Evolutionary conservation across 1,139 yeast genomes (phyloP).

Genomic region (Magnusiomyces tetraspermus): DNA sequence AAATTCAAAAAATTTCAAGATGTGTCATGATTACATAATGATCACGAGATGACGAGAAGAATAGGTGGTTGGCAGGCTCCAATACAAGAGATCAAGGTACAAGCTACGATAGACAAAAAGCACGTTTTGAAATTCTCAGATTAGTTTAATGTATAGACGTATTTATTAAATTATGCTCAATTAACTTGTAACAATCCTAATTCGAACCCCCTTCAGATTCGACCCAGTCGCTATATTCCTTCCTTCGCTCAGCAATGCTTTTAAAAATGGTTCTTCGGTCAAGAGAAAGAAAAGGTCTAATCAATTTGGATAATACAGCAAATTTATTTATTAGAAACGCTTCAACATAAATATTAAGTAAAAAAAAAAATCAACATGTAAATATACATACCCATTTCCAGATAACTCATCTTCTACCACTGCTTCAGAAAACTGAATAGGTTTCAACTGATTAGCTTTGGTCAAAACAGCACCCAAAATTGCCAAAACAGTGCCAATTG

Average conservation of each 20-base stretch:
- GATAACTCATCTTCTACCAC: slow-evolving; percentile 22
- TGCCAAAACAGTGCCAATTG: slow-evolving; percentile 22
- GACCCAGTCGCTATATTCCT: slow-evolving; percentile 26
- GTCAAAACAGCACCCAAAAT: slow-evolving; percentile 21
- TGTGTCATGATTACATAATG: too few species aligned
- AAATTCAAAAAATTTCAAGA: too few species aligned
- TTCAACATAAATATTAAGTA: background rate
- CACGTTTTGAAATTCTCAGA: too few species aligned
- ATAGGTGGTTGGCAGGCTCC: too few species aligned
- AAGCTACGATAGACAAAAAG: too few species aligned
- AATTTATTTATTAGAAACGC: background rate
- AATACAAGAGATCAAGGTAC: too few species aligned
- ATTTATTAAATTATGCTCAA: too few species aligned
- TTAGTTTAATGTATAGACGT: too few species aligned
- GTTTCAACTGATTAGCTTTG: slow-evolving; percentile 22
- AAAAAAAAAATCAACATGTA: background rate
- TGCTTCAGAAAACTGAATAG: slow-evolving; percentile 25
- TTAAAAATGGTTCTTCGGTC: slow-evolving; percentile 31
- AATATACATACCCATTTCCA: slow-evolving; percentile 21
- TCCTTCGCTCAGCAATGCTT: slow-evolving; percentile 25
- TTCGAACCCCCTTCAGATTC: background rate
- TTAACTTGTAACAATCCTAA: background rate
- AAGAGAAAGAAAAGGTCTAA: slow-evolving; percentile 24
- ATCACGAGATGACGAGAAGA: too few species aligned
- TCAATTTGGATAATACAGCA: slow-evolving; percentile 11